Base-by-base conservation (phyloP, 306 rosid genomes). In the Vachellia pachyceras region DNA sequence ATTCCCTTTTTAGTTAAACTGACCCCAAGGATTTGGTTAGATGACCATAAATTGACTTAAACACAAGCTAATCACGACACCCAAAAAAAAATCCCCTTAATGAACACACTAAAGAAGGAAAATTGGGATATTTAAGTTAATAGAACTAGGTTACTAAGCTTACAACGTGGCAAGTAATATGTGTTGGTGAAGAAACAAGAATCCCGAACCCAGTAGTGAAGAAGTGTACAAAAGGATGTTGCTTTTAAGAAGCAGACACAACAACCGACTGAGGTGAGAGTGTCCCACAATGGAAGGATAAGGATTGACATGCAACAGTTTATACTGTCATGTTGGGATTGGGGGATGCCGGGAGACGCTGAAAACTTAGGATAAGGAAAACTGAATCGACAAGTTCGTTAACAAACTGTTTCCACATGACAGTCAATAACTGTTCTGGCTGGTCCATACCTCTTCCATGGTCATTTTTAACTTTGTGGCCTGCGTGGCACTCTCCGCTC, bases 341-440 rank as follows among this genome's bases (percentile, higher is more conserved):
- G 78, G 72, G 39, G 42, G 14, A 76, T 71, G 42, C 57, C 72
- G 39, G 29, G 22, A 58, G 58, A 57, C 74, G 23, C 33, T 46
- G 72, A 82, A 82, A 78, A 22, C 65, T 78, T 55, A 33, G 80
- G 85, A 88, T 85, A 79, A 85, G 87, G 72, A 13, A 69, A 76
- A 61, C 49, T 50, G 85, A 84, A 82, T 79, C 55, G 92, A 85
- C 87, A 80, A 11, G 89, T 84, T 84, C 39, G 20, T 83, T 80
- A 85, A 72, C 70, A 14, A 68, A 79, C 73, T 77, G 73, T 58
- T 73, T 60, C 84, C 36, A 39, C 23, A 83, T 81, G 70, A 69
- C 67, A 60, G 20, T 55, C 36, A 10, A 55, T 55, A 29, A 60
- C 81, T 82, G 69, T 80, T 71, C 80, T 61, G 68, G n/a, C 72